Base-by-base conservation (phyloP, 2,329 filamentous ascomycete species). In the Monilinia laxa region DNA sequence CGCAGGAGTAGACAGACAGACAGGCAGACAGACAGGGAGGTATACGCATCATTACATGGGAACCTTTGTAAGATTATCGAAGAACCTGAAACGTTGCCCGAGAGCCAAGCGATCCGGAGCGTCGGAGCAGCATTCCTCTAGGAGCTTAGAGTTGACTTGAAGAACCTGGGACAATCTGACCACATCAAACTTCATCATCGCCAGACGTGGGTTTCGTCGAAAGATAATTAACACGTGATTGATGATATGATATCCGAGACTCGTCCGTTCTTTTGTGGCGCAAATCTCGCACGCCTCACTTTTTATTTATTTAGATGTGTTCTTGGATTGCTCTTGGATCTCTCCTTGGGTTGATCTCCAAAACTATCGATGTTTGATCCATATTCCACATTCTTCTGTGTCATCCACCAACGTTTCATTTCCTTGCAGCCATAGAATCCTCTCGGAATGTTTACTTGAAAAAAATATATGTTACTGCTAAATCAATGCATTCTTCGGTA, bases 341-440 rank as follows among this genome's bases (percentile, higher is more conserved):
- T n/a, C 20, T 54, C 25, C 38, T 28, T 12, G 16, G 6, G 28
- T 42, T 42, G 62, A 64, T 64, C 62, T 64, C 42, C 62, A 12
- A 64, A 58, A 58, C 53, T 64, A 64, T 64, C 53, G 53, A 64
- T 56, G 52, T 64, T 64, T 64, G 62, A 57, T 57, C 62, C 28
- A 64, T 64, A 57, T 14, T 49, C 62, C 31, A 35, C 7, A 6
- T 35, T 35, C 23, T 57, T 52, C 42, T n/a, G 40, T 20, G 47
- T 35, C 9, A 45, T 45, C 28, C 62, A 42, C 28, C 25, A 56
- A 58, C 40, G 53, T 64, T 64, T 64, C 62, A 64, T 57, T 49
- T 53, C 6, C 18, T 20, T 9, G 38, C 40, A 52, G 14, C 23
- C 47, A 20, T 47, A 52, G 47, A n/a, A 52, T n/a, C 52, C 23